A percentile compares a stretch with the other conserved stretches of the same genome.
These are phyloP conservation scores for Osmanthus fragrans DNA, from an alignment of 257 asterid species.

Conservation along the genomic window DNA sequence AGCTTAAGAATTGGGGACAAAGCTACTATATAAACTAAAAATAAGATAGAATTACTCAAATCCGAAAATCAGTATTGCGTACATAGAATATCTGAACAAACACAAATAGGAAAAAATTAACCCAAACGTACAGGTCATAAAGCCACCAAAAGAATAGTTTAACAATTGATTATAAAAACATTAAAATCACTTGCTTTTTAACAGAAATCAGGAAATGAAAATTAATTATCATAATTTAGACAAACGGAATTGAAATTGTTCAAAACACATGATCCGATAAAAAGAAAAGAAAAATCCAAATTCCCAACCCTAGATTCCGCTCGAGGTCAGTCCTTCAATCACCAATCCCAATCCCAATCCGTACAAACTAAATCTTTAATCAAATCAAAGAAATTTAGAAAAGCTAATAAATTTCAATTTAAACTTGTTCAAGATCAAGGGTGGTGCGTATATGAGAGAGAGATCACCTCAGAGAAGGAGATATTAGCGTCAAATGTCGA, in stretches of 20 bases:
- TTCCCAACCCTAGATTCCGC: conserved; percentile 1
- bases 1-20: not conserved
- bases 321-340: not conserved
- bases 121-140: not conserved
- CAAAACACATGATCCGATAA: not conserved
- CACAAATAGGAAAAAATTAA: not conserved
- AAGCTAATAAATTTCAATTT: not conserved
- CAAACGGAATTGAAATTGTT: not conserved
- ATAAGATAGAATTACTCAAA: not conserved
- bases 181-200: not conserved
- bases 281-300: not conserved
- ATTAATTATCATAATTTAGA: not conserved
- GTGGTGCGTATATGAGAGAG: not conserved
- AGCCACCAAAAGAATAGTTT: not conserved
- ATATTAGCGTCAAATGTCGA: not conserved
- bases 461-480: not conserved
- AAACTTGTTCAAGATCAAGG: not conserved
- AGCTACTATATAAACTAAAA: not conserved
- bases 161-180: not conserved
- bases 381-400: not conserved
- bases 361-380: not conserved
- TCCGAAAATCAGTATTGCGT: not conserved
- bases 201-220: not conserved
- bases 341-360: not conserved
- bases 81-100: not conserved